These are phyloP conservation scores for Sonneratia alba DNA, from an alignment of 345 rosid species.

Conservation along the genomic window DNA sequence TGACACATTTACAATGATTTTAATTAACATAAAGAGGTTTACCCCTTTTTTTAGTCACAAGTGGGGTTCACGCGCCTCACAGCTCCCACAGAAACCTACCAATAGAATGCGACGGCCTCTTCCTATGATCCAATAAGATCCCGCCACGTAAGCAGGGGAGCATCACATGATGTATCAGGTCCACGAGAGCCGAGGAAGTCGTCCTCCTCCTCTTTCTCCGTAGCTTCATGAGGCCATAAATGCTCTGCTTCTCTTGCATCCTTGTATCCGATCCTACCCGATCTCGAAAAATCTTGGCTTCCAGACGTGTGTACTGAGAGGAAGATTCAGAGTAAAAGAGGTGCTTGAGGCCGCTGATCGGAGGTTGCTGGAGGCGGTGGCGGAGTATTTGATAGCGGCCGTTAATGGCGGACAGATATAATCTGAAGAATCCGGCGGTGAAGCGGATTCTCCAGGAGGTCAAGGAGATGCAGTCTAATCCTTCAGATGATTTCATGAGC, in stretches of 20 bases:
- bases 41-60: too few species aligned
- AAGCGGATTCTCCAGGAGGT: constrained; percentile 98
- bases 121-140: constrained; percentile 12
- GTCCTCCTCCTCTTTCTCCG: not conserved
- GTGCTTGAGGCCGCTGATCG: constrained; percentile 1
- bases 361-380: not conserved
- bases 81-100: too few species aligned
- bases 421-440: constrained; percentile 84
- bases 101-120: too few species aligned
- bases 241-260: not conserved
- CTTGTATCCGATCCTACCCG: not conserved
- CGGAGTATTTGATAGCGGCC: not conserved
- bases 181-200: not conserved
- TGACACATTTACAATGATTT: too few species aligned
- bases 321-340: not conserved
- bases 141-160: constrained; percentile 17
- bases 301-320: not conserved
- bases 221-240: not conserved
- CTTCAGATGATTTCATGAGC: constrained; percentile 95
- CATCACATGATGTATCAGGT: constrained; percentile 15
- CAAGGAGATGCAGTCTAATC: constrained; percentile 97
- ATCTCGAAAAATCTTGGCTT: not conserved
- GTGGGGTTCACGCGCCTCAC: too few species aligned
- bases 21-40: too few species aligned
- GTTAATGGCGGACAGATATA: constrained; percentile 61